These are phyloP conservation scores for Neospermospora avenae DNA, from an alignment of 2,329 filamentous ascomycete species.

Conservation along the genomic window DNA sequence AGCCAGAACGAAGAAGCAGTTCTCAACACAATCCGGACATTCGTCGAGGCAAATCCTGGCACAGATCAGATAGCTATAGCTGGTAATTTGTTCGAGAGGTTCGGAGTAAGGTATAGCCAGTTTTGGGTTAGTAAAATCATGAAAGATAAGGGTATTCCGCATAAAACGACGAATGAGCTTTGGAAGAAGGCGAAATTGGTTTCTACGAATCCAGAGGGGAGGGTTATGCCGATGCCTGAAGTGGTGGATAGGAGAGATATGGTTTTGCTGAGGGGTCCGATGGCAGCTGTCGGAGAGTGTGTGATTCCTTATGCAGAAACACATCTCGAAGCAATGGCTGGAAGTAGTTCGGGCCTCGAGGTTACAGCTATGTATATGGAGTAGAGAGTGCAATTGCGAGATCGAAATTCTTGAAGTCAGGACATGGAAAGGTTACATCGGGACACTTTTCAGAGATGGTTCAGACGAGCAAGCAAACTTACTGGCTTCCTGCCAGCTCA, in stretches of 20 bases:
- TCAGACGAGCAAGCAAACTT: too few species aligned
- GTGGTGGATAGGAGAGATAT: neutral
- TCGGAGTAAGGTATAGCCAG: slow-evolving; percentile 4
- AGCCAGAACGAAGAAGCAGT: slow-evolving; percentile 10
- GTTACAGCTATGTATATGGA: neutral
- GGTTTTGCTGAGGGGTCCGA: neutral
- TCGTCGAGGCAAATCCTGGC: slow-evolving; percentile 14
- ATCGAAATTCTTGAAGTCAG: too few species aligned
- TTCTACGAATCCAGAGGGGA: slow-evolving; percentile 4
- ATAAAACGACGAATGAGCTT: slow-evolving; percentile 17
- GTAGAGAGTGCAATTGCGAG: too few species aligned
- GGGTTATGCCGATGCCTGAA: slow-evolving; percentile 7
- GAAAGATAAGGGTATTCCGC: slow-evolving; percentile 18
- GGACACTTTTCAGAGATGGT: too few species aligned
- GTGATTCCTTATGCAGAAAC: neutral
- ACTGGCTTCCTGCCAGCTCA: too few species aligned
- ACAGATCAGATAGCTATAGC: slow-evolving; percentile 14
- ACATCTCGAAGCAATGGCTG: neutral
- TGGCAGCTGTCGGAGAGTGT: neutral
- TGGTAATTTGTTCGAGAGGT: slow-evolving; percentile 1
- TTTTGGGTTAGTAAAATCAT: slow-evolving; percentile 17
- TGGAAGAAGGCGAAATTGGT: slow-evolving; percentile 13
- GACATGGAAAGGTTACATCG: too few species aligned
- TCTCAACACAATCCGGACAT: slow-evolving; percentile 2
- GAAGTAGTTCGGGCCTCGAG: neutral